Evolutionary conservation across 129 eudicot species (phyloP).

Genomic region (Flaveria brownii): DNA sequence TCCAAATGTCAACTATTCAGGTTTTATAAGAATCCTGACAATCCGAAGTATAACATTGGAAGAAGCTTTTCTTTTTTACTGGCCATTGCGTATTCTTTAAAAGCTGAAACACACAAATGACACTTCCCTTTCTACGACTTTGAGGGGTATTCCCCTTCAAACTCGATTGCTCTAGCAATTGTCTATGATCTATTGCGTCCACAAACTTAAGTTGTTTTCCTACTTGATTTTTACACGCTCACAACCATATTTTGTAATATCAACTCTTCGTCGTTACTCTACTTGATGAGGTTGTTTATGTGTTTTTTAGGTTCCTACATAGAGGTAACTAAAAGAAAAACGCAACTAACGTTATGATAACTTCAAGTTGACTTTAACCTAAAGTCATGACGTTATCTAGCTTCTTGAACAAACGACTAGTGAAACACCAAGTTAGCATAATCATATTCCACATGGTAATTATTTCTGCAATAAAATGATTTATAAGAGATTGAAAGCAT

Average conservation of each 20-base stretch:
- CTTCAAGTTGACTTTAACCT: background rate
- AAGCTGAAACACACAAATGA: background rate
- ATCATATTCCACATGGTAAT: background rate
- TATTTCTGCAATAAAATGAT: background rate
- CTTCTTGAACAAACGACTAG: background rate
- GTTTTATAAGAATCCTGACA: background rate
- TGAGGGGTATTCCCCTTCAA: background rate
- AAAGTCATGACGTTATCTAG: background rate
- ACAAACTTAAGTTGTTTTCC: background rate
- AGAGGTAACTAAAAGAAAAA: background rate
- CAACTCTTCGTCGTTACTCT: background rate
- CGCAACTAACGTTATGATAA: background rate
- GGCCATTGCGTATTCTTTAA: background rate
- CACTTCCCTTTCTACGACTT: background rate
- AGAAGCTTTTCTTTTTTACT: background rate
- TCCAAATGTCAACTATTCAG: background rate
- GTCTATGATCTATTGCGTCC: background rate
- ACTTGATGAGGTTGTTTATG: background rate
- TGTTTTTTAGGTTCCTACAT: background rate
- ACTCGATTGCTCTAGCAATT: background rate
- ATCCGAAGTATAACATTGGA: background rate
- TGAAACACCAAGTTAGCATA: no score
- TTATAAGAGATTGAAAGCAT: background rate
- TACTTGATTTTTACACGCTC: background rate
- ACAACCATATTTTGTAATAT: no score